Base-by-base conservation (phyloP, 2,329 filamentous ascomycete genomes). In the Fusarium burgessii region DNA sequence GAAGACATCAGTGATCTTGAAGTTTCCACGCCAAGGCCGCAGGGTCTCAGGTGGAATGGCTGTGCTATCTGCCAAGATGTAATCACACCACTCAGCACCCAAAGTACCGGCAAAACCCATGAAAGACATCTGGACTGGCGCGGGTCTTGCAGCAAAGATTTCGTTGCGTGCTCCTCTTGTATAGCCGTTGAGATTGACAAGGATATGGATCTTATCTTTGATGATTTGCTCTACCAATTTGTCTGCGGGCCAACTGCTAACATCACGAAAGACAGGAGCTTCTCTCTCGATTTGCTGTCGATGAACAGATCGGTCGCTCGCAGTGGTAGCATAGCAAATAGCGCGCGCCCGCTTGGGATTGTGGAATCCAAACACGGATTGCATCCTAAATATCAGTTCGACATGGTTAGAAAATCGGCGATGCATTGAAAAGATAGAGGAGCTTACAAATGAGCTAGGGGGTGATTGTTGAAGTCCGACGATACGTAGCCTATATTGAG, bases 401-500 rank as follows among this genome's bases (percentile, higher is more conserved):
- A 40, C 9, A 23, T 23, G 35, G 46, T 72, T 58, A 72, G 69
- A 23, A 35, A 42, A 59, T 55, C 40, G 23, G 7, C 6, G 49
- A 32, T n/a, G 8, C 14, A 15, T 15, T 12, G 23, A 38, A n/a
- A 13, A 47, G 18, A 33, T 18, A 17, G 42, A 29, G 25, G 25
- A 32, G 76, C 87, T 82, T 83, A 89, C 86, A 99, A 81, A 82
- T 99, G 96, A 27, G 96, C 96, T 36, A 99, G 84, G 7, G 96
- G 96, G 78, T 99, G 96, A 76, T 99, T 99, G 78, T 99, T 99
- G 82, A 99, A 99, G 81, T 99, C 96, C 0, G 96, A 98, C 6
- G 96, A 98, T 40, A 99, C 91, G 79, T 99, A 99, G 49, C 96
- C 96, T 66, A 99, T 90, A 73, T 94, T 95, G n/a, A 99, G 86